Conservation (phyloP, 192 early-diverging fungal species). For the Podila horticola region DNA sequence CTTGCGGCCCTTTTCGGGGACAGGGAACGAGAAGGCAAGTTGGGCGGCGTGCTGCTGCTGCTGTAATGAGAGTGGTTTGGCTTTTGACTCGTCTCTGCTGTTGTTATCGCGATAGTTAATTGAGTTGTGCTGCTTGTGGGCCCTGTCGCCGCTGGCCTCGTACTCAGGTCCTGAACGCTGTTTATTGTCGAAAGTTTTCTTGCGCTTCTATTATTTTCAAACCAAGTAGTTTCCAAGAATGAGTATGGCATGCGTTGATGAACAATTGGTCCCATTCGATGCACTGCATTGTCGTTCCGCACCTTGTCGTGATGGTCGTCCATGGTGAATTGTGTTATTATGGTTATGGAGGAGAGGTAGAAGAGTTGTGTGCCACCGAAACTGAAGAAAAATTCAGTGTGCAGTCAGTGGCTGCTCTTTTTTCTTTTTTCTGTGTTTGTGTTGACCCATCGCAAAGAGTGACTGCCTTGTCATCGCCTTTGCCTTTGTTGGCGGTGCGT, state of each 20-base stretch:
- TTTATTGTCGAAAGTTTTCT: slow-evolving; percentile 56
- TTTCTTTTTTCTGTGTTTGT: slow-evolving; percentile 4
- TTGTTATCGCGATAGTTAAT: neutral
- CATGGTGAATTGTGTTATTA: neutral
- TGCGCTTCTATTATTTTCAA: slow-evolving; percentile 14
- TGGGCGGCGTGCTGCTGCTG: slow-evolving; percentile 50
- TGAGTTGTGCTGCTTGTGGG: slow-evolving; percentile 21
- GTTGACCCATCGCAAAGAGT: neutral
- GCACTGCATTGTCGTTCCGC: neutral
- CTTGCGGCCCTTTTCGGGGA: slow-evolving; percentile 47
- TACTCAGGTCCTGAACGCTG: slow-evolving; percentile 55
- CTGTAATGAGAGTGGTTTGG: slow-evolving; percentile 40
- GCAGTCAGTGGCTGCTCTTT: neutral
- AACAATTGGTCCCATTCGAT: neutral
- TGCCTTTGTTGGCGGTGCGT: neutral
- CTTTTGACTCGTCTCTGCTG: slow-evolving; percentile 17
- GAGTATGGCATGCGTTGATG: neutral
- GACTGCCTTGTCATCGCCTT: neutral
- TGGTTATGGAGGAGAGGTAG: neutral
- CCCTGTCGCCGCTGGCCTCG: slow-evolving; percentile 19
- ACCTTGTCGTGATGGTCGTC: slow-evolving; percentile 3
- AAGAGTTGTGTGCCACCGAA: too few species aligned
- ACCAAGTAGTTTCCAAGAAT: neutral
- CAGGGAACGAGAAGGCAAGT: slow-evolving; percentile 43
- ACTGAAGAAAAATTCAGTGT: neutral